phyloP scores from a whole-genome alignment of 306 rosid species.

The Acacia crassicarpa region DNA sequence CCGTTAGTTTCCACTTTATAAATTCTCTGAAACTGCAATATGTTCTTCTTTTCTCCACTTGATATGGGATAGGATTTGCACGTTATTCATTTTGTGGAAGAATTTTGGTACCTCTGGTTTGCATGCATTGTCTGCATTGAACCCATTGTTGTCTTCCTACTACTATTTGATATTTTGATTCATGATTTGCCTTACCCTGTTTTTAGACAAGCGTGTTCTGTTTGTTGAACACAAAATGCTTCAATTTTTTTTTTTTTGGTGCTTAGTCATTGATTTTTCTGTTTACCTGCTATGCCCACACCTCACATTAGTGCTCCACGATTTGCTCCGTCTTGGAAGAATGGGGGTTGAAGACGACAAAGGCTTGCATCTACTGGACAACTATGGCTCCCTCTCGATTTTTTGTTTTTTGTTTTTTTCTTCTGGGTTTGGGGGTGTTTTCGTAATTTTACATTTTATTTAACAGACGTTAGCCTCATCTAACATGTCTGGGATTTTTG shows the following conservation, averaged over 20 bases:
- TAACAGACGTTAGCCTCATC: too few relatives aligned
- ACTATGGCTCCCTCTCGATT: too few relatives aligned
- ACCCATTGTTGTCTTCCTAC: not conserved
- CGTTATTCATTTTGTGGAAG: not conserved
- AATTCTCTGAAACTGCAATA: too few relatives aligned
- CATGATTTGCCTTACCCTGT: not conserved
- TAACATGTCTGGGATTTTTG: too few relatives aligned
- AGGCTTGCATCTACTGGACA: too few relatives aligned
- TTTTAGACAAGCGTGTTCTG: not conserved
- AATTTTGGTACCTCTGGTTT: not conserved
- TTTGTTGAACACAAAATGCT: not conserved
- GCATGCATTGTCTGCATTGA: not conserved
- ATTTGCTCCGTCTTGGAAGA: too few relatives aligned
- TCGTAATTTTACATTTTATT: too few relatives aligned
- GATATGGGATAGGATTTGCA: not conserved
- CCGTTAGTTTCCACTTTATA: too few relatives aligned
- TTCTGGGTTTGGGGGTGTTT: too few relatives aligned
- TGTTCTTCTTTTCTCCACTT: not conserved
- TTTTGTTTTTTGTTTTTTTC: too few relatives aligned
- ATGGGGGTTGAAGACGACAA: too few relatives aligned
- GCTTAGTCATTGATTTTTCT: not conserved
- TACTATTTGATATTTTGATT: slow-evolving; percentile 1
- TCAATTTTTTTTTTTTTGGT: not conserved
- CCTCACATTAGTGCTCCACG: too few relatives aligned
- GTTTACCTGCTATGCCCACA: not conserved